phyloP scores from a whole-genome alignment of 805 yeast species.

The Clavispora santaluciae region DNA sequence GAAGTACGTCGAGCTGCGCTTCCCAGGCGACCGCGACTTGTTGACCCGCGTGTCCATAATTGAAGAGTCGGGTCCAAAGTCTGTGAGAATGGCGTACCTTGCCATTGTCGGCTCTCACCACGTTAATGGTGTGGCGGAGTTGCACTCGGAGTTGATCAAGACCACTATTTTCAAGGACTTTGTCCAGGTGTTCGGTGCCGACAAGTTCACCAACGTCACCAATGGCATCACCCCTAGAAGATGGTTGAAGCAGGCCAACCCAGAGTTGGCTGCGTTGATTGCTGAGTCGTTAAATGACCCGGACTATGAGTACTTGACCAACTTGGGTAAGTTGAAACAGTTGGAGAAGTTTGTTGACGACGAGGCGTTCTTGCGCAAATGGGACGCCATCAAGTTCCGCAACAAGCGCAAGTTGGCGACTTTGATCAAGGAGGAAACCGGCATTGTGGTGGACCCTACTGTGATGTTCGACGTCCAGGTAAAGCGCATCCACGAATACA shows the following conservation, averaged over 20 bases:
- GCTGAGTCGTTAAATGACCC: constrained; percentile 63
- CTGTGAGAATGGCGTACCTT: constrained; percentile 85
- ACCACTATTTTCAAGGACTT: constrained; percentile 89
- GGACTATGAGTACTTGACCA: constrained; percentile 59
- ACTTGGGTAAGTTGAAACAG: constrained; percentile 61
- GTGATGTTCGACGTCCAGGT: constrained; percentile 89
- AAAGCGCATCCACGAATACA: constrained; percentile 92
- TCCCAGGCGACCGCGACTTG: constrained; percentile 69
- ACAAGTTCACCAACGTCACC: constrained; percentile 86
- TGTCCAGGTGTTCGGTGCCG: constrained; percentile 74
- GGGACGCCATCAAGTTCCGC: constrained; percentile 66
- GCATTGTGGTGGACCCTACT: constrained; percentile 62
- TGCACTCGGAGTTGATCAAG: constrained; percentile 85
- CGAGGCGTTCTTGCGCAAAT: constrained; percentile 55
- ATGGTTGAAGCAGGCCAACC: constrained; percentile 94
- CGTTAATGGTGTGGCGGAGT: constrained; percentile 94
- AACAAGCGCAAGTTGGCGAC: constrained; percentile 67
- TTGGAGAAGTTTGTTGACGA: constrained; percentile 68
- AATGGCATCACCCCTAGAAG: constrained; percentile 96
- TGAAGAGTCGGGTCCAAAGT: constrained; percentile 77
- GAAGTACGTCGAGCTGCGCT: constrained; percentile 65
- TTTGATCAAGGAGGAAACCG: constrained; percentile 60
- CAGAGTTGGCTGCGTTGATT: constrained; percentile 69
- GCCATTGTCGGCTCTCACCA: constrained; percentile 91
- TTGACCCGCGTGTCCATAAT: constrained; percentile 72